Percentiles rank a stretch among this genome's conserved stretches.
Evolutionary conservation across 495 filamentous ascomycete species (phyloP).

Genomic region (Neurospora intermedia): DNA sequence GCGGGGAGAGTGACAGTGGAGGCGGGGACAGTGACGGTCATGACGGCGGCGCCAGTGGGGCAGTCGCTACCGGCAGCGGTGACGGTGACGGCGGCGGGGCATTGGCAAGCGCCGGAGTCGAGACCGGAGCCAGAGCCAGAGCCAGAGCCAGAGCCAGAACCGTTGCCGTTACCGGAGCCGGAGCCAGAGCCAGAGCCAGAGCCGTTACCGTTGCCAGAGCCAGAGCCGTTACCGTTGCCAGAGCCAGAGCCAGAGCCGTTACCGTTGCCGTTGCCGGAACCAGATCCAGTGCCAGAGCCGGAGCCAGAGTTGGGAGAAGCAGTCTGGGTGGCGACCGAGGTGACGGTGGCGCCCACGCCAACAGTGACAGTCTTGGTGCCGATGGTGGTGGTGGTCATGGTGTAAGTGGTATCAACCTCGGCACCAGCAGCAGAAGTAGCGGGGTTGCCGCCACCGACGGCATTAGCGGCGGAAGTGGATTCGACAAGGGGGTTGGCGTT

Average conservation of each 20-base stretch:
- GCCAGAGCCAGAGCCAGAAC: neutral
- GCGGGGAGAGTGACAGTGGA: slow-evolving; percentile 11
- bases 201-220: slow-evolving; percentile 1
- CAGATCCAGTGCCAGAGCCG: slow-evolving; percentile 5
- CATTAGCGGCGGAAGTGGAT: slow-evolving; percentile 19
- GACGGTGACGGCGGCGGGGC: slow-evolving; percentile 26
- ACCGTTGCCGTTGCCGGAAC: slow-evolving; percentile 10
- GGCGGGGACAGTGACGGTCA: slow-evolving; percentile 8
- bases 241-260: slow-evolving; percentile 9
- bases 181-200: slow-evolving; percentile 7
- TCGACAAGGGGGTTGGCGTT: neutral
- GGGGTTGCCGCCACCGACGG: slow-evolving; percentile 14
- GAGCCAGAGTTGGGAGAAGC: slow-evolving; percentile 9
- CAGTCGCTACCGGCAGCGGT: slow-evolving; percentile 25
- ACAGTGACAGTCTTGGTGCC: slow-evolving; percentile 35
- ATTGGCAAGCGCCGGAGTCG: slow-evolving; percentile 11
- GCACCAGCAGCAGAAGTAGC: neutral
- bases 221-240: slow-evolving; percentile 16
- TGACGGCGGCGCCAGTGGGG: slow-evolving; percentile 19
- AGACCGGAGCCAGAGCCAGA: no score
- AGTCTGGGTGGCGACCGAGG: slow-evolving; percentile 9
- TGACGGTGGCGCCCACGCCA: slow-evolving; percentile 4
- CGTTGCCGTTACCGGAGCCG: neutral
- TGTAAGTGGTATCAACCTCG: slow-evolving; percentile 6
- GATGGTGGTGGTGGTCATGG: slow-evolving; percentile 25